Base-by-base conservation (phyloP, 805 yeast genomes). In the Metschnikowia colocasiae region DNA sequence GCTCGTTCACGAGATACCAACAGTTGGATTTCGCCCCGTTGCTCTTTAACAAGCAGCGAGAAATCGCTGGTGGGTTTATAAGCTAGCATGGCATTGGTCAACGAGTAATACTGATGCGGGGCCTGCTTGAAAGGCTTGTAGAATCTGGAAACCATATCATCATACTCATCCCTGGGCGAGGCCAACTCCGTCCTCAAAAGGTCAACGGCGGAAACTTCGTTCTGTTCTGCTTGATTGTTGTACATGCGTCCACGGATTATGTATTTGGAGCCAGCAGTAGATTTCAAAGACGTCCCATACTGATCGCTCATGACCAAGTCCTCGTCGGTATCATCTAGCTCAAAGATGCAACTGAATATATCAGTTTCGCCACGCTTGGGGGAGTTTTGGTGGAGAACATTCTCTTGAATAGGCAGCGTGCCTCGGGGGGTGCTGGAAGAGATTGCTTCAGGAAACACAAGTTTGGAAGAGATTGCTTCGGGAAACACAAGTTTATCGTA, bases 81-180 rank as follows among this genome's bases (percentile, higher is more conserved):
- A 2, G 53, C 46, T 25, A 55, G 49, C 40, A 54, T 45, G 3
- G 61, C 53, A 40, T 59, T 60, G 4, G 60, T 50, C 7, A 60
- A 32, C 9, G 63, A 53, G 43, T 53, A 59, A 16, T 50, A 45
- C 10, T 49, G 45, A 19, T 18, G 51, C 4, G 63, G 54, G 13
- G 54, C 50, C 4, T 59, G 59, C 23, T 50, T 48, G 16, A 49
- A 46, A 4, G 63, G 61, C 26, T 47, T 46, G 43, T 60, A 60
- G 47, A 54, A 59, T 10, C 49, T 53, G 38, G 54, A 54, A 2
- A 60, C 46, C 18, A 37, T 46, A 9, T 38, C 38, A 32, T 58
- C 58, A 31, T 60, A 60, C 6, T 59, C 62, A 27, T 53, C 53
- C 4, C 42, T 36, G 7, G 52, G 38, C 13, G 43, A 8, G 3